A percentile compares a stretch with the other conserved stretches of the same genome.
Conservation (phyloP, 305 asterid genomes). For the Plantago lanceolata region DNA sequence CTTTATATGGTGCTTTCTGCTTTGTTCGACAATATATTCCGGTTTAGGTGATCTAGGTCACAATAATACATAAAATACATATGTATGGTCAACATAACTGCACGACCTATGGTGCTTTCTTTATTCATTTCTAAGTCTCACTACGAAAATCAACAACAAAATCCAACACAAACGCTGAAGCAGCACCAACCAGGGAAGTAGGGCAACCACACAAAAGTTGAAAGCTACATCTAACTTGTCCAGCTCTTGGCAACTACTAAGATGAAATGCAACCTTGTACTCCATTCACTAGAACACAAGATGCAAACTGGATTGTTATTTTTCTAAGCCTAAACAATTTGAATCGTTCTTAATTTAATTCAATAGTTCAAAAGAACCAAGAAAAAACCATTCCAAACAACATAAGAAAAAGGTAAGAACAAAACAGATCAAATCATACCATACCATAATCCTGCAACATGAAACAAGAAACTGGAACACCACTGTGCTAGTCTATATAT, state of each 20-base stretch:
- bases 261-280: not conserved
- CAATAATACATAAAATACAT: too few relatives aligned
- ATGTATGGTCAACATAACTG: too few relatives aligned
- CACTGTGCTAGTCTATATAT: not conserved
- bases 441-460: not conserved
- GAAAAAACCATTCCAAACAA: not conserved
- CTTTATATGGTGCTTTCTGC: too few relatives aligned
- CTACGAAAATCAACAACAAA: too few relatives aligned
- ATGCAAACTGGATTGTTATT: not conserved
- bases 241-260: not conserved
- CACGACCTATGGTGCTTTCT: not conserved
- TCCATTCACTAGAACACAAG: not conserved
- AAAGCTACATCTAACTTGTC: too few relatives aligned
- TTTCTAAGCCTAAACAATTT: not conserved
- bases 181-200: not conserved
- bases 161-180: not conserved
- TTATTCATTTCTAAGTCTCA: not conserved
- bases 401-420: not conserved
- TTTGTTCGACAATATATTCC: too few relatives aligned
- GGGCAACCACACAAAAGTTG: too few relatives aligned
- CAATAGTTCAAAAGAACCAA: not conserved
- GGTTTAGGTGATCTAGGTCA: too few relatives aligned
- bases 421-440: not conserved
- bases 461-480: constrained; percentile 4
- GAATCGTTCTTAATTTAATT: not conserved